Evolutionary conservation across 2,329 filamentous ascomycete genomes (phyloP).

Genomic region (Beauveria sp.): DNA sequence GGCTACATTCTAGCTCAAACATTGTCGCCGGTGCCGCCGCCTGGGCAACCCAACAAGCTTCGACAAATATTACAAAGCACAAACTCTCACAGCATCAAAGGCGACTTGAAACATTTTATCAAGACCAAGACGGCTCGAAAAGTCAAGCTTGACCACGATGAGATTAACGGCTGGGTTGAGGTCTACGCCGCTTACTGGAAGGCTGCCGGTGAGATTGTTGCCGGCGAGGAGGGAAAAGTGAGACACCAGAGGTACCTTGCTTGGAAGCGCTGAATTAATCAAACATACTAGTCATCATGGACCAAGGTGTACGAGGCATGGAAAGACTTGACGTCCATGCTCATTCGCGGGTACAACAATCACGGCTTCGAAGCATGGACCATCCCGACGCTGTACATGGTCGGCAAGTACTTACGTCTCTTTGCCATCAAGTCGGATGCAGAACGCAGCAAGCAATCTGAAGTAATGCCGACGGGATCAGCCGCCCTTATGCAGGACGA

Average conservation of each 20-base stretch:
- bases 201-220: constrained; percentile 65
- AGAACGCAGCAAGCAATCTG: constrained; percentile 40
- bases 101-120: constrained; percentile 67
- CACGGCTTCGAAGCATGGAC: constrained; percentile 81
- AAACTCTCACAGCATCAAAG: constrained; percentile 56
- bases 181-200: constrained; percentile 82
- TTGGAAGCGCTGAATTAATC: not conserved
- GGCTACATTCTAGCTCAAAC: constrained; percentile 69
- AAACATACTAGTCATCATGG: constrained; percentile 51
- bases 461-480: constrained; percentile 27
- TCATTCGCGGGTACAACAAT: constrained; percentile 76
- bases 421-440: constrained; percentile 90
- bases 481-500: constrained; percentile 64
- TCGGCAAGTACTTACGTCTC: constrained; percentile 75
- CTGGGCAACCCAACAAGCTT: constrained; percentile 56
- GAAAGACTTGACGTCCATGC: constrained; percentile 71
- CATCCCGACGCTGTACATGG: constrained; percentile 80
- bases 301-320: constrained; percentile 78
- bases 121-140: constrained; percentile 49
- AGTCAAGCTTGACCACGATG: constrained; percentile 52
- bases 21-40: constrained; percentile 61
- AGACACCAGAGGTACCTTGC: not conserved
- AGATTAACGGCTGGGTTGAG: constrained; percentile 77
- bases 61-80: constrained; percentile 64
- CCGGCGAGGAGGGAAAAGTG: constrained; percentile 35